These are phyloP conservation scores for Protoeuglena noctilucae DNA, from an alignment of 139 green algal genomes.

Conservation along the genomic window DNA sequence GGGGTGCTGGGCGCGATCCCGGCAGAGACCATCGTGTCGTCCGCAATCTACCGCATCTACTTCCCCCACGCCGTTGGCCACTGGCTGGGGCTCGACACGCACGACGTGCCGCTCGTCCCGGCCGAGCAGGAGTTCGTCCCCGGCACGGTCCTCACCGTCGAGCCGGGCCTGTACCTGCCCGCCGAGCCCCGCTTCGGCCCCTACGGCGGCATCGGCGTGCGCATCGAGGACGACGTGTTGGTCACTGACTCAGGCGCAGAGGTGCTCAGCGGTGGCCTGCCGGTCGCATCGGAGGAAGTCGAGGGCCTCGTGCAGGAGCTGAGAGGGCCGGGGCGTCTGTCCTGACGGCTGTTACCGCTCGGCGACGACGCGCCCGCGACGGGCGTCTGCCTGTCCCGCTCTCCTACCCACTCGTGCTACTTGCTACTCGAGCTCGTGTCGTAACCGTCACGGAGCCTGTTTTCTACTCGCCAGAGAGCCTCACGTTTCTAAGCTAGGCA, in stretches of 20 bases:
- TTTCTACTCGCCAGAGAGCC: too few relatives aligned
- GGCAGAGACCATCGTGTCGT: background rate
- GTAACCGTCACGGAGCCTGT: too few relatives aligned
- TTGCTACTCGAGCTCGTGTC: too few relatives aligned
- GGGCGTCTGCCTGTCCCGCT: too few relatives aligned
- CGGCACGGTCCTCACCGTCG: slow-evolving; percentile 55
- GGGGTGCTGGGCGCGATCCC: background rate
- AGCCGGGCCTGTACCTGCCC: slow-evolving; percentile 73
- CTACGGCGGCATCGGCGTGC: slow-evolving; percentile 35
- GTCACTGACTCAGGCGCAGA: slow-evolving; percentile 19
- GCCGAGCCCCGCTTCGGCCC: slow-evolving; percentile 29
- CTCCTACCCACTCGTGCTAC: too few relatives aligned
- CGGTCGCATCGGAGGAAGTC: background rate
- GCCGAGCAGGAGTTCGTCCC: slow-evolving; percentile 7
- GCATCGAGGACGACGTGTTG: slow-evolving; percentile 66
- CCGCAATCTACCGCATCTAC: background rate
- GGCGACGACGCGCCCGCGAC: too few relatives aligned
- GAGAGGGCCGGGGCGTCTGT: too few relatives aligned
- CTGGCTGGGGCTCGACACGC: background rate
- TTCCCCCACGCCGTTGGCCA: slow-evolving; percentile 16
- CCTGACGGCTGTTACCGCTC: too few relatives aligned
- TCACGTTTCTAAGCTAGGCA: too few relatives aligned
- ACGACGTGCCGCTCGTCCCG: background rate
- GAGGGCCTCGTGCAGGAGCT: background rate
- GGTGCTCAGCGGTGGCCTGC: slow-evolving; percentile 20